Base-by-base conservation (phyloP, 257 asterid species). In the Primulina huaijiensis region DNA sequence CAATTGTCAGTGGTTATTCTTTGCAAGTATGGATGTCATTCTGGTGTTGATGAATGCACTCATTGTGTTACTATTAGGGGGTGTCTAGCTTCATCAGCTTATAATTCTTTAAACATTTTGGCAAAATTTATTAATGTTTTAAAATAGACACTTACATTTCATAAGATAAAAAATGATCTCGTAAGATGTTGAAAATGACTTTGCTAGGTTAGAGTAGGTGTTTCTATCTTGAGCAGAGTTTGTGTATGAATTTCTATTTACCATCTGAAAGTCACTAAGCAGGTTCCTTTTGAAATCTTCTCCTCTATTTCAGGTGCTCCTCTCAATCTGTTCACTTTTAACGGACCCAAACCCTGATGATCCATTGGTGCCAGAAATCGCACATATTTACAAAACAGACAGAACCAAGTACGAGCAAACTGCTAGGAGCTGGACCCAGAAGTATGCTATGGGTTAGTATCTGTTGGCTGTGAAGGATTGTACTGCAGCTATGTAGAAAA, bases 381-480 rank as follows among this genome's bases (percentile, higher is more conserved):
- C 89, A 60, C 89, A 79, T 69, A 79, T 84, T 86, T 81, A 81
- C 83, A 84, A 79, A 77, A 79, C 83, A 2, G 86, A 84, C 77
- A 64, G 74, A 70, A 60, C 84, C 62, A 81, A 84, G 67, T 84
- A 79, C 20, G 88, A 81, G 74, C 69, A 78, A 40, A 81, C 86
- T 40, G 86, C 89, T 11, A 76, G 85, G 77, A 76, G 83, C 84
- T 84, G 86, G 89, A 81, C 86, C 16, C 85, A 84, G 80, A 84
- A 84, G 66, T 84, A 84, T 38, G 82, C 89, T 4, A 84, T 84
- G 86, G 85, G 86, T 60, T 84, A 79, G 78, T 35, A 20, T 19
- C 57, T 23, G 34, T 43, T 19, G 43, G 37, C 50, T 46, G 23
- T 16, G 57, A 16, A 16, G 58, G 35, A 31, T 64, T 17, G n/a